Conservation (phyloP, 2,329 filamentous ascomycete species). For the Apiospora saccharicola region DNA sequence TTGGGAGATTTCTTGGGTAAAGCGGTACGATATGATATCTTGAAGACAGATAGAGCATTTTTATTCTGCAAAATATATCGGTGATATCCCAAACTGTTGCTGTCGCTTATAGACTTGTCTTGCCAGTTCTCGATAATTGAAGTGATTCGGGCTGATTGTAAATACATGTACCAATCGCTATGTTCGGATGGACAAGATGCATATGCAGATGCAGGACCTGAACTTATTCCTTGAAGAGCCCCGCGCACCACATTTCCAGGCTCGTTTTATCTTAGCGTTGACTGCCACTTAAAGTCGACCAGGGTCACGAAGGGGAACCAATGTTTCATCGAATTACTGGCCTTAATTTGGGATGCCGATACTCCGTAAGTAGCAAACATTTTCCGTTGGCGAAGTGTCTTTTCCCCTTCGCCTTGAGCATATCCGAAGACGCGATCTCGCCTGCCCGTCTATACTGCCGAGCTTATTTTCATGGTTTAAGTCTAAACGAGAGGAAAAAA, state of each 20-base stretch:
- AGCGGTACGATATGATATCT: constrained; percentile 1
- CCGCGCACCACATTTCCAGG: constrained; percentile 3
- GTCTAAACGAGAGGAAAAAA: not conserved
- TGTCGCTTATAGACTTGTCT: not conserved
- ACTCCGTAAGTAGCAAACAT: not conserved
- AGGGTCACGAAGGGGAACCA: not conserved
- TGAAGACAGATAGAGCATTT: not conserved
- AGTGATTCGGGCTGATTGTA: no score
- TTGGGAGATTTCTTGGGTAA: not conserved
- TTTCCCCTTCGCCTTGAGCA: not conserved
- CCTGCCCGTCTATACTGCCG: not conserved
- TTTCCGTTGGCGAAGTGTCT: not conserved
- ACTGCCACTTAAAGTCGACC: not conserved
- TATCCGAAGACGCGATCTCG: not conserved
- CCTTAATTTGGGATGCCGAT: not conserved
- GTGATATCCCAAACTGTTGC: not conserved
- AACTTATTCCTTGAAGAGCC: not conserved
- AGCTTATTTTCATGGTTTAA: not conserved
- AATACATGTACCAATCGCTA: not conserved
- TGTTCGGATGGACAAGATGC: not conserved
- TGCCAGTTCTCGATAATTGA: no score
- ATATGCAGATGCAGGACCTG: not conserved
- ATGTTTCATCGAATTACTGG: not conserved
- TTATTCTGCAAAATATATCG: not conserved
- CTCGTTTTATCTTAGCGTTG: constrained; percentile 11